Evolutionary conservation across 208 protist species (phyloP).

Genomic region (Acanthamoeba comandoni): DNA sequence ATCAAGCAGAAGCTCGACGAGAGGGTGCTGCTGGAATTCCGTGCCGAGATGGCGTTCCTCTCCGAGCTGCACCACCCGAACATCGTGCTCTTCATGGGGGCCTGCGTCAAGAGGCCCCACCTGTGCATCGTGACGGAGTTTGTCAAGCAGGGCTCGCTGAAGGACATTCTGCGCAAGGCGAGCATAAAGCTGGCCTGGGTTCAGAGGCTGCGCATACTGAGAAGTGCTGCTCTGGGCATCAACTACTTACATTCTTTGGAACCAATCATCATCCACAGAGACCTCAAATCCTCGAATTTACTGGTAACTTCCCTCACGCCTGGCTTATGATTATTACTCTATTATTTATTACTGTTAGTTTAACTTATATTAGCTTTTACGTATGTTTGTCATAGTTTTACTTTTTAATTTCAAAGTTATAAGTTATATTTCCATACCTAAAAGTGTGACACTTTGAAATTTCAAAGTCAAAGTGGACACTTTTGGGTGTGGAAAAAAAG

Average conservation of each 20-base stretch:
- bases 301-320: too few relatives aligned
- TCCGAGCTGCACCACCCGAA: background rate
- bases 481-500: too few relatives aligned
- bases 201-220: background rate
- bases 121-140: slow-evolving; percentile 6
- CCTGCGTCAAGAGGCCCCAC: background rate
- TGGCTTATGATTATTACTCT: too few relatives aligned
- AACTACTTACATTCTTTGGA: background rate
- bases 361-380: too few relatives aligned
- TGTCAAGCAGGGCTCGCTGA: background rate
- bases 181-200: background rate
- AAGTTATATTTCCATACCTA: too few relatives aligned
- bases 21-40: background rate
- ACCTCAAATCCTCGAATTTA: slow-evolving; percentile 33
- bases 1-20: slow-evolving; percentile 17
- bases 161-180: background rate
- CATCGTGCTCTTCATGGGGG: background rate
- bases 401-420: too few relatives aligned
- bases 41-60: slow-evolving; percentile 10
- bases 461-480: too few relatives aligned
- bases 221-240: background rate
- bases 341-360: too few relatives aligned
- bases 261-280: slow-evolving; percentile 43
- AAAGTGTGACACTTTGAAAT: too few relatives aligned
- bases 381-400: too few relatives aligned